Conservation (phyloP, 768 basidiomycete species). For the Tephrocybe sp. region DNA sequence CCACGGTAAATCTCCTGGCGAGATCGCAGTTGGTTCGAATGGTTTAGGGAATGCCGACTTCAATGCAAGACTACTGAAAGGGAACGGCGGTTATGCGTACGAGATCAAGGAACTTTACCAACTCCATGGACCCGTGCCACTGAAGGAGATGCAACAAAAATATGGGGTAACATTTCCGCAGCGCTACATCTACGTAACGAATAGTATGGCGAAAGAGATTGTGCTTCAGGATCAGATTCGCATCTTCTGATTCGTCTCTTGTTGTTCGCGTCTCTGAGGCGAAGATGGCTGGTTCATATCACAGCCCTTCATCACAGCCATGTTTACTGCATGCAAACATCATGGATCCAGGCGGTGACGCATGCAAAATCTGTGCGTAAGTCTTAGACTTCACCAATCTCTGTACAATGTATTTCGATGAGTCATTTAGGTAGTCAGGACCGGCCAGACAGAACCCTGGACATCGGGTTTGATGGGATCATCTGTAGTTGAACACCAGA, state of each 20-base stretch:
- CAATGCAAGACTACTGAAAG: not conserved
- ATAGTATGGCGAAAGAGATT: not conserved
- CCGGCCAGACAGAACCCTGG: not conserved
- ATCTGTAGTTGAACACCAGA: conserved; percentile 43
- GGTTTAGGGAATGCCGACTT: conserved; percentile 3
- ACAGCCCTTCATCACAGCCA: no score
- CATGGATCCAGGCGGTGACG: no score
- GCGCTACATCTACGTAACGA: conserved; percentile 1
- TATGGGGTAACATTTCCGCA: conserved; percentile 2
- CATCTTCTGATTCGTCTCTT: not conserved
- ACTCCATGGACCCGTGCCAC: not conserved
- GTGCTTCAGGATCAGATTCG: not conserved
- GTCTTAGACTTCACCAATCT: not conserved
- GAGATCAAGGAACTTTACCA: conserved; percentile 3
- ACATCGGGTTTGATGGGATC: conserved; percentile 24
- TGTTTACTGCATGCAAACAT: no score
- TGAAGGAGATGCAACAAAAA: conserved; percentile 3
- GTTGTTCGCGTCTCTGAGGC: no score
- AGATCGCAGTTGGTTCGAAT: not conserved
- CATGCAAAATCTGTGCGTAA: not conserved
- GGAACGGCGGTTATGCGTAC: not conserved
- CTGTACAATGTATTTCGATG: not conserved
- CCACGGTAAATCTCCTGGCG: not conserved
- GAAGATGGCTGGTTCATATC: no score
- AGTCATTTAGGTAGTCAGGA: not conserved